phyloP scores from a whole-genome alignment of 176 grass and related monocot genomes.

The Microstegium vimineum region DNA sequence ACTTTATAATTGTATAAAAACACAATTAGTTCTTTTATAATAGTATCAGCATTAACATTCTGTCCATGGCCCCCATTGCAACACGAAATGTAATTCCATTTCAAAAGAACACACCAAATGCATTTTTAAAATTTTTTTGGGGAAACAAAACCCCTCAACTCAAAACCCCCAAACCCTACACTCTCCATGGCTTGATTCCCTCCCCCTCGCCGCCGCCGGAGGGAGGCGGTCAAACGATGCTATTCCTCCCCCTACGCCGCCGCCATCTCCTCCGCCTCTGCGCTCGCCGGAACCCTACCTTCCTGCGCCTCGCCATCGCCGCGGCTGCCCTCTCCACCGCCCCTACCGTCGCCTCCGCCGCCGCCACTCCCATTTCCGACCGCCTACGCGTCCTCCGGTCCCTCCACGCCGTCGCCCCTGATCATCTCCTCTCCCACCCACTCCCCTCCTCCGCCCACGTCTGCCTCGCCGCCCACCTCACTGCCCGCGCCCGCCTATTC shows the following conservation, averaged over 20 bases:
- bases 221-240: constrained; percentile 57
- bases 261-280: background rate
- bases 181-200: constrained; percentile 41
- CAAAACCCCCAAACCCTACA: constrained; percentile 70
- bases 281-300: constrained; percentile 18
- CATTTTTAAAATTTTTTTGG: background rate
- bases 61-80: too few relatives aligned
- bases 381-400: constrained; percentile 30
- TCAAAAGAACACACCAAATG: background rate
- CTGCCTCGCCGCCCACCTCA: constrained; percentile 48
- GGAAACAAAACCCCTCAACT: constrained; percentile 43
- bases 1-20: too few relatives aligned
- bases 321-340: constrained; percentile 23
- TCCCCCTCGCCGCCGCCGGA: constrained; percentile 43
- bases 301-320: background rate
- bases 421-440: constrained; percentile 33
- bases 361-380: constrained; percentile 28
- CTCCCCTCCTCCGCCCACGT: constrained; percentile 45
- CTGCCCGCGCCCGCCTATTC: constrained; percentile 44
- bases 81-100: too few relatives aligned
- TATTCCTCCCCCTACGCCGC: constrained; percentile 24
- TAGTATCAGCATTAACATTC: background rate
- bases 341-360: background rate
- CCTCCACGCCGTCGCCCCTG: constrained; percentile 22
- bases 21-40: too few relatives aligned